Evolutionary conservation across 768 basidiomycete genomes (phyloP).

Genomic region (Wakefieldia striispora): DNA sequence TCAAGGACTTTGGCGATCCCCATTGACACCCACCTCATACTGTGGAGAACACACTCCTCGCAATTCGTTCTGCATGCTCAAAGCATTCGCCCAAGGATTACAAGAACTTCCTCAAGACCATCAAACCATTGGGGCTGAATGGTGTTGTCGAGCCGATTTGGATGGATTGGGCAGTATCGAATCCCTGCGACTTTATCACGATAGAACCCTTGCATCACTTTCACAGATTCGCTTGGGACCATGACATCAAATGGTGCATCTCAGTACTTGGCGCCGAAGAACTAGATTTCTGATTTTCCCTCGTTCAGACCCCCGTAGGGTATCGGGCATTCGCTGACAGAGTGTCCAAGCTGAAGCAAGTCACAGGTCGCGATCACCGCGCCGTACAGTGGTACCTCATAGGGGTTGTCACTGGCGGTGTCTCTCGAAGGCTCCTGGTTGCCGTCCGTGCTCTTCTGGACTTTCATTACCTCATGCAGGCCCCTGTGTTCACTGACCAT

Average conservation of each 20-base stretch:
- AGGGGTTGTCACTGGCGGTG: slow-evolving; percentile 13
- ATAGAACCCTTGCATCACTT: not conserved
- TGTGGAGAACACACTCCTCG: not conserved
- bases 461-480: slow-evolving; percentile 39
- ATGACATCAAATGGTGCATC: no score
- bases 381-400: slow-evolving; percentile 14
- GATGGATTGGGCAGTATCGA: not conserved
- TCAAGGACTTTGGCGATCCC: slow-evolving; percentile 31
- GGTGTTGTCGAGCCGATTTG: not conserved
- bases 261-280: slow-evolving; percentile 12
- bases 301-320: slow-evolving; percentile 36
- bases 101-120: not conserved
- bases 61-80: not conserved
- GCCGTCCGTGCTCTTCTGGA: slow-evolving; percentile 33
- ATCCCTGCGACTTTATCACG: not conserved
- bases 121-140: not conserved
- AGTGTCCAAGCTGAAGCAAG: slow-evolving; percentile 31
- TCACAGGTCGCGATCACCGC: slow-evolving; percentile 1
- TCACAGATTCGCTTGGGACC: no score
- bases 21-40: slow-evolving; percentile 27
- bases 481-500: slow-evolving; percentile 29
- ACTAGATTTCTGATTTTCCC: slow-evolving; percentile 36
- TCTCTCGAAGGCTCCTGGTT: not conserved
- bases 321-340: slow-evolving; percentile 39
- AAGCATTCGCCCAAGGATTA: not conserved